Evolutionary conservation across 768 basidiomycete genomes (phyloP).

Genomic region (Mycena leptocephala): DNA sequence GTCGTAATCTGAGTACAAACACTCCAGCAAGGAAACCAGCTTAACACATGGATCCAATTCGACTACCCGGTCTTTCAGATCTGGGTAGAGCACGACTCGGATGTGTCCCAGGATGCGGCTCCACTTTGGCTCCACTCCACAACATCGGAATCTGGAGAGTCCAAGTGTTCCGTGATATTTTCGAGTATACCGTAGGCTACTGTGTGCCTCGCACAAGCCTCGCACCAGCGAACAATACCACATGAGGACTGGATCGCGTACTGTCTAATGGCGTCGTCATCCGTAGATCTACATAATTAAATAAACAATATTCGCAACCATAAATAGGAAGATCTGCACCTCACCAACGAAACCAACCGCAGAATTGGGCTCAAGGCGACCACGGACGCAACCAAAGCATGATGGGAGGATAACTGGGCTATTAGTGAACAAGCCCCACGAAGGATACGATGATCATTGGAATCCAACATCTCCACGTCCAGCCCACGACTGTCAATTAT

Average conservation of each 20-base stretch:
- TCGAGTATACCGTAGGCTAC: background rate
- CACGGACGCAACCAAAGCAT: background rate
- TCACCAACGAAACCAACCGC: background rate
- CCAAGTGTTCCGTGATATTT: background rate
- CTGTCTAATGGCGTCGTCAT: background rate
- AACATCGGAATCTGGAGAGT: background rate
- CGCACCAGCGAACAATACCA: background rate
- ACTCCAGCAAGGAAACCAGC: background rate
- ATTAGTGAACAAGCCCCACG: background rate
- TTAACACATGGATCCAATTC: background rate
- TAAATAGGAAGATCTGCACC: background rate
- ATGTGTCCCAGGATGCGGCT: background rate
- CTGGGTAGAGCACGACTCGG: too few species aligned
- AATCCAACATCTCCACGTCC: background rate
- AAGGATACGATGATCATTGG: background rate
- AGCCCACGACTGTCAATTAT: background rate
- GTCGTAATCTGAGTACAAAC: background rate
- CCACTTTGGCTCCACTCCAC: background rate
- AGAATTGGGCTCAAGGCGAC: background rate
- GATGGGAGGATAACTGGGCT: background rate
- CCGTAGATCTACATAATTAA: background rate
- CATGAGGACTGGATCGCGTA: background rate
- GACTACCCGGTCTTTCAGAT: background rate
- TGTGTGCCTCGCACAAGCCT: background rate
- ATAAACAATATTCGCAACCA: background rate